Percentiles rank a stretch among this genome's conserved stretches.
Conservation (phyloP, 257 asterid species). For the Solanum pennellii region DNA sequence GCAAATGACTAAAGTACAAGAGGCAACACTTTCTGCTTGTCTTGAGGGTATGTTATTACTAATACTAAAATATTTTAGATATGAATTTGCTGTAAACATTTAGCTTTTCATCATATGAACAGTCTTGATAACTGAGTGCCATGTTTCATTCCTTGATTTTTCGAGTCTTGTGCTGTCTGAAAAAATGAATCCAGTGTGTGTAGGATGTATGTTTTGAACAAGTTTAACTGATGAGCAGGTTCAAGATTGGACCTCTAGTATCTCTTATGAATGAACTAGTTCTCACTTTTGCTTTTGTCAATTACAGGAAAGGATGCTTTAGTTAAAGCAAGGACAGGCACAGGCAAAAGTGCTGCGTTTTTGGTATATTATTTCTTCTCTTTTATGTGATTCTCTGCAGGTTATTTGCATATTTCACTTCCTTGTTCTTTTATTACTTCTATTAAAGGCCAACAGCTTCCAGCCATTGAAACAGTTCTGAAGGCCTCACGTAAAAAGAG, state of each 20-base stretch:
- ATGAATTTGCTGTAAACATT: neutral
- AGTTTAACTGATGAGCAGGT: neutral
- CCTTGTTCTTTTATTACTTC: constrained; percentile 15
- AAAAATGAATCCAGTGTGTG: neutral
- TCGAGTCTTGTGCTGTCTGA: neutral
- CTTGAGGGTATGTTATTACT: constrained; percentile 46
- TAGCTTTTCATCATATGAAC: neutral
- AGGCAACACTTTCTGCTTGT: constrained; percentile 66
- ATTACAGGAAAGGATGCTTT: constrained; percentile 72
- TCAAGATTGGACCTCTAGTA: neutral
- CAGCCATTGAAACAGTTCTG: constrained; percentile 99
- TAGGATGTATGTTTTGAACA: neutral
- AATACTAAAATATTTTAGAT: neutral
- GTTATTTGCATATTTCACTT: neutral
- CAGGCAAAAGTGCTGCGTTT: constrained; percentile 89
- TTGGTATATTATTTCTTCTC: constrained; percentile 42
- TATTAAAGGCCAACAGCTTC: constrained; percentile 85
- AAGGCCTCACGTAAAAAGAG: constrained; percentile 32
- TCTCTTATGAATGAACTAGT: neutral
- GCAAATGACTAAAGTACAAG: constrained; percentile 89
- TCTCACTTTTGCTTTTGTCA: neutral
- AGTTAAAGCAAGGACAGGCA: constrained; percentile 91
- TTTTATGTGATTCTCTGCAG: neutral
- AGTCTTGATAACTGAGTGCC: neutral
- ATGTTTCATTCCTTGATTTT: neutral